Evolutionary conservation across 768 basidiomycete species (phyloP), one percentile per base, ranked within the genome.

Genomic region (Cytidiella melzeri): DNA sequence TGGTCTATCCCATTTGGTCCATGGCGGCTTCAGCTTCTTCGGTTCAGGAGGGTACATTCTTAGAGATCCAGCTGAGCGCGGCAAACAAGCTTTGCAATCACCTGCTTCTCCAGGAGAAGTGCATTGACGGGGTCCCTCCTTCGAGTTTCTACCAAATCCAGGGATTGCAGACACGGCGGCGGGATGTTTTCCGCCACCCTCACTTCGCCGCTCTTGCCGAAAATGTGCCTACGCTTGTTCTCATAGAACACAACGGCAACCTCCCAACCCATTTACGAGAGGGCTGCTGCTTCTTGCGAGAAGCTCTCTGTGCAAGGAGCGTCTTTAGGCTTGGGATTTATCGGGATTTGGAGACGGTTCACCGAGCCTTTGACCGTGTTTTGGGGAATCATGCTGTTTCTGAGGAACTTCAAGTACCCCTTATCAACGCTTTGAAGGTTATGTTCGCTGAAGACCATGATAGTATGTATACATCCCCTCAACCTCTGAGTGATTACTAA

Each of bases 1-100:
- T 92, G 15, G 75, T 89, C n/a, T 90, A 87, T 61, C 87, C 85
- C 18, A 79, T 81, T 4, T 92, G 88, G 89, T 69, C 73, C 43
- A 67, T 76, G 19, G 76, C 72, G n/a, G 77, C 80, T 11, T 64
- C 66, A 9, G 61, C 70, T 38, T 58, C 66, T 1, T 56, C 62
- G 0, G 59, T 57, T 20, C 67, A 69, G 34, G 71, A 75, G 47
- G 67, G 67, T 0, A 64, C 68, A 21, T 58, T 72, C n/a, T 63
- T 75, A 2, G 69, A 74, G 39, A 69, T 72, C 3, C 80, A 82
- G 47, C 67, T 92, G 24, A 70, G 69, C 30, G 78, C 84, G 5
- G 80, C 83, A 19, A 89, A 85, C 54, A 66, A 67, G 7, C 66
- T 91, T 21, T 86, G 81, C 51, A 73, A 75, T 41, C 71, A 69